Percentiles rank a stretch among this genome's conserved stretches.
phyloP scores from a whole-genome alignment of 768 basidiomycete species.

The Pleurotus giganteus region DNA sequence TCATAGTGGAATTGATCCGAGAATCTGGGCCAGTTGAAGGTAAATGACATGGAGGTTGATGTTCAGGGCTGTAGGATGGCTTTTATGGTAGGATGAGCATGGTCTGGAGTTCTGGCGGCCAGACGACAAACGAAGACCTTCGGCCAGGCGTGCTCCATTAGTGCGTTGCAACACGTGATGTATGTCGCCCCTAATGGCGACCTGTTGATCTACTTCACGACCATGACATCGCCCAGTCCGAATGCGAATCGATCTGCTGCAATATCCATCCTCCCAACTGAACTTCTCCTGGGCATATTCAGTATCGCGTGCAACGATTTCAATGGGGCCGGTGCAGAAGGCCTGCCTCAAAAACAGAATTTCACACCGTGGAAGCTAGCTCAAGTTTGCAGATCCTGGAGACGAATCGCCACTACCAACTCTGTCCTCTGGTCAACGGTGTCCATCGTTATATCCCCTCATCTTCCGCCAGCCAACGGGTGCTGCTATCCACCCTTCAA shows the following conservation, averaged over 20 bases:
- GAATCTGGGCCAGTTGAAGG: slow-evolving; percentile 96
- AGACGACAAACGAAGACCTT: not conserved
- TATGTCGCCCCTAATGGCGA: too few relatives aligned
- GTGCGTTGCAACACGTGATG: too few relatives aligned
- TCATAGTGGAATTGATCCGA: slow-evolving; percentile 95
- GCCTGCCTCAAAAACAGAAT: too few relatives aligned
- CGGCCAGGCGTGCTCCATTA: not conserved
- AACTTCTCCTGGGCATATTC: not conserved
- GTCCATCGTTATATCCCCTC: too few relatives aligned
- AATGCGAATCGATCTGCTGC: not conserved
- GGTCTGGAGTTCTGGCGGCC: not conserved
- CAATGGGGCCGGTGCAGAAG: too few relatives aligned
- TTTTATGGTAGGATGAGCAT: not conserved
- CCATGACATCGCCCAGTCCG: too few relatives aligned
- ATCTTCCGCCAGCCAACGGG: not conserved
- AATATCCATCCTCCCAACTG: not conserved
- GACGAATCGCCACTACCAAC: not conserved
- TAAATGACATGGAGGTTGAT: slow-evolving; percentile 65
- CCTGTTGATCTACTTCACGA: too few relatives aligned
- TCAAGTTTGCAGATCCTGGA: not conserved
- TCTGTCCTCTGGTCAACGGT: not conserved
- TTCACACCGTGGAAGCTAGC: not conserved
- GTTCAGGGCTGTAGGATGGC: not conserved
- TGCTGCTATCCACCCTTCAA: not conserved
- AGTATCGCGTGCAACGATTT: not conserved